Conservation (phyloP, 768 basidiomycete genomes). For the Sutorius australiensis region DNA sequence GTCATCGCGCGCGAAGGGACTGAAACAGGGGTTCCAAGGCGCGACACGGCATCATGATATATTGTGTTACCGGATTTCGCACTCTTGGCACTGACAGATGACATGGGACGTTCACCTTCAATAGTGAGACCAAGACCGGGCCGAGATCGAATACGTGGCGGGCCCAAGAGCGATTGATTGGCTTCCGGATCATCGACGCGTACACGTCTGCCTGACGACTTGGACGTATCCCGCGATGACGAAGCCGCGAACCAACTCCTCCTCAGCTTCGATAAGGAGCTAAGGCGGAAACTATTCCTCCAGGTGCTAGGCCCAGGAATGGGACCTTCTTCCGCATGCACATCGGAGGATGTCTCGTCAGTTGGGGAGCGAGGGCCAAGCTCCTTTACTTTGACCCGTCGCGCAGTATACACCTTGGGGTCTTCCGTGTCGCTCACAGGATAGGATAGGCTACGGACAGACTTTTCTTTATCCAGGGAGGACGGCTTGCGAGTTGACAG, state of each 20-base stretch:
- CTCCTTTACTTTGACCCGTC: slow-evolving; percentile 39
- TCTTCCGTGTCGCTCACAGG: slow-evolving; percentile 33
- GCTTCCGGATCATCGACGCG: slow-evolving; percentile 46
- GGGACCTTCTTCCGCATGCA: slow-evolving; percentile 14
- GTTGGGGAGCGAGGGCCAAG: slow-evolving; percentile 25
- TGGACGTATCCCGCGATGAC: slow-evolving; percentile 29
- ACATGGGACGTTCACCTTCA: slow-evolving; percentile 51
- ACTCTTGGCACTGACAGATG: slow-evolving; percentile 53
- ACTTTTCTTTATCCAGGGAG: slow-evolving; percentile 30
- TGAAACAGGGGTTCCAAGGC: slow-evolving; percentile 39
- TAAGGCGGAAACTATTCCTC: slow-evolving; percentile 41
- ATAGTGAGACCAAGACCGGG: slow-evolving; percentile 36
- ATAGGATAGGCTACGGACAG: slow-evolving; percentile 31
- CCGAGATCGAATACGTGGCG: slow-evolving; percentile 22
- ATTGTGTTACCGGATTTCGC: slow-evolving; percentile 51
- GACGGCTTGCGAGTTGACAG: slow-evolving; percentile 24
- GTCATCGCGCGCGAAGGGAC: slow-evolving; percentile 46
- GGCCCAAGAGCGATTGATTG: slow-evolving; percentile 36
- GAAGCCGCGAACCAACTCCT: slow-evolving; percentile 55
- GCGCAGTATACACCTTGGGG: slow-evolving; percentile 33
- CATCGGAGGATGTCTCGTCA: slow-evolving; percentile 12
- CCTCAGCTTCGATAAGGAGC: slow-evolving; percentile 47
- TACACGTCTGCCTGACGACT: slow-evolving; percentile 22
- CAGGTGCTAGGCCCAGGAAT: slow-evolving; percentile 31
- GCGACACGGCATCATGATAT: slow-evolving; percentile 60